Percentiles rank a stretch among this genome's conserved stretches.
phyloP scores from a whole-genome alignment of 2,329 filamentous ascomycete species.

The Botrytis deweyae region DNA sequence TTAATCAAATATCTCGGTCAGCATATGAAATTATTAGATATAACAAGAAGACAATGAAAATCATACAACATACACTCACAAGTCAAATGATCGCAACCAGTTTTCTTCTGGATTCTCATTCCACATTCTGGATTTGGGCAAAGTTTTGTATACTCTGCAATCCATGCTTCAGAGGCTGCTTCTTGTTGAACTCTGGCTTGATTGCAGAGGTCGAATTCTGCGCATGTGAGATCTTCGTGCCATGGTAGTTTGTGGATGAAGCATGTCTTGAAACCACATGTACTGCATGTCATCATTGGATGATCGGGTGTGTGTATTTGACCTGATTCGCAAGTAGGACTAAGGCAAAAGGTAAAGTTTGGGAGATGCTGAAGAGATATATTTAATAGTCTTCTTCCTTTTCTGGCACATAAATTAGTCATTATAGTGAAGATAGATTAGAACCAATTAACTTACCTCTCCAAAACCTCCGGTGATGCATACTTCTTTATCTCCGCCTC shows the following conservation, averaged over 20 bases:
- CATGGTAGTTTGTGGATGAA: slow-evolving; percentile 10
- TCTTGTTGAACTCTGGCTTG: background rate
- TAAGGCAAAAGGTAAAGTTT: background rate
- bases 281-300: slow-evolving; percentile 10
- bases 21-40: too few species aligned
- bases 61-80: background rate
- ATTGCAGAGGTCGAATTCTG: background rate
- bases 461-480: slow-evolving; percentile 2
- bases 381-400: background rate
- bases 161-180: slow-evolving; percentile 1
- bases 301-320: background rate
- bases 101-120: slow-evolving; percentile 2
- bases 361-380: slow-evolving; percentile 1
- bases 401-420: background rate
- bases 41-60: background rate
- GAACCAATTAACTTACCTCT: background rate
- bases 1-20: background rate
- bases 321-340: background rate
- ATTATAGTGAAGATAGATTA: too few species aligned
- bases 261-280: slow-evolving; percentile 12
- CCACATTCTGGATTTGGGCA: slow-evolving; percentile 7
- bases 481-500: slow-evolving; percentile 4
- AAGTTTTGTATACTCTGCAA: background rate
- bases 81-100: background rate
- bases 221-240: slow-evolving; percentile 8